Conservation (phyloP, 345 rosid genomes). For the Carallia brachiata region DNA sequence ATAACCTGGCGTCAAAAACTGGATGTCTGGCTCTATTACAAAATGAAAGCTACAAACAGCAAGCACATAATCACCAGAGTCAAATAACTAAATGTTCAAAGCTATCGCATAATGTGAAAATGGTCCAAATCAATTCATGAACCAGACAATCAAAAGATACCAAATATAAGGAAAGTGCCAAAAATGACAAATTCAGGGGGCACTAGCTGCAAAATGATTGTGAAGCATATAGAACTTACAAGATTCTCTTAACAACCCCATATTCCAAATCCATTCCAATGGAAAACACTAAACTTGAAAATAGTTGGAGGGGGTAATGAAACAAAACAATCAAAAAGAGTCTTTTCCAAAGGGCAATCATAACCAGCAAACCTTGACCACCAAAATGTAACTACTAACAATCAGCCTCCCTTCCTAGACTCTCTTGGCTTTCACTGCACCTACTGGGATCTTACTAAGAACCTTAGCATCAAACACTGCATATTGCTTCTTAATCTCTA, state of each 20-base stretch:
- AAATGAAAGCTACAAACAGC: no score
- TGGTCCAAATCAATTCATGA: not conserved
- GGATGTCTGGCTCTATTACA: no score
- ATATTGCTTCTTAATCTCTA: conserved; percentile 62
- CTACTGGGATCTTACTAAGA: conserved; percentile 32
- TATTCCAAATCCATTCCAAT: conserved; percentile 4
- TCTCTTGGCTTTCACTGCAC: conserved; percentile 30
- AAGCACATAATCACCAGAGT: no score
- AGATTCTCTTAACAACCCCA: conserved; percentile 2
- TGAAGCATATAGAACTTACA: conserved; percentile 7
- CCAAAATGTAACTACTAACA: not conserved
- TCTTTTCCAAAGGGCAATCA: conserved; percentile 3
- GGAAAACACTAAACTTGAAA: conserved; percentile 8
- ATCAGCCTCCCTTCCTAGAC: conserved; percentile 7
- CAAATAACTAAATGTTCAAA: no score
- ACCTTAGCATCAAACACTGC: conserved; percentile 31
- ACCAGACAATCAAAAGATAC: not conserved
- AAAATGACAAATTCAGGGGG: conserved; percentile 1
- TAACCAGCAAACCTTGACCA: conserved; percentile 12
- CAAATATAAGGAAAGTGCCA: not conserved
- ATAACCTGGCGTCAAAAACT: no score
- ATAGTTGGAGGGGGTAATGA: conserved; percentile 12
- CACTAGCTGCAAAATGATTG: conserved; percentile 1
- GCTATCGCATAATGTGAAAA: not conserved
- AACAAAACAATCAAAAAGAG: conserved; percentile 9